Base-by-base conservation (phyloP, 2,329 filamentous ascomycete species). In the Aspergillus sp. region DNA sequence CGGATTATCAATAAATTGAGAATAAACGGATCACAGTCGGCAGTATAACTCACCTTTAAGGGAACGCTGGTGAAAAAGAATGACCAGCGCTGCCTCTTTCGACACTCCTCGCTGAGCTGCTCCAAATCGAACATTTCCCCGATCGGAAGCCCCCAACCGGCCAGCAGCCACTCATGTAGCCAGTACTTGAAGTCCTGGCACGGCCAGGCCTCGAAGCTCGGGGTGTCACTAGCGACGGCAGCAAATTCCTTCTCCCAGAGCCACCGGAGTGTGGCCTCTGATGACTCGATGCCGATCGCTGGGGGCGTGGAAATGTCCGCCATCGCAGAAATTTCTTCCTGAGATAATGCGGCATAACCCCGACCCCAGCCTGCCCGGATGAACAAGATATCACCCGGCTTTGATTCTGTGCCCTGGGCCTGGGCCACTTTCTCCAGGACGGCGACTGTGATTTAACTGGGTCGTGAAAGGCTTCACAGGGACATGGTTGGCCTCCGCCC, bases 91-190 rank as follows among this genome's bases (percentile, higher is more conserved):
- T 27, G 13, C 21, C 44, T 25, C 23, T 17, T 30, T 2, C 25
- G 47, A 27, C 47, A 50, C 25, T 50, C 47, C 15, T 19, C 23
- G n/a, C 47, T 50, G 27, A 50, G 25, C 47, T 17, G 47, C 47
- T 50, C 47, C 3, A 30, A 7, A 30, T 50, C 25, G 52, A 72
- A 65, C 47, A 71, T 47, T 60, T 73, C 70, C 8, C 70, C 70
- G 41, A 73, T 71, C 32, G 70, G 65, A 54, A 69, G 67, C 0
- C 70, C 70, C 70, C 70, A 73, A 1, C 70, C 70, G 13, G 65
- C 70, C 41, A 73, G 59, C n/a, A 72, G 54, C 25, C 68, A 68
- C 54, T 72, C 41, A 19, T 56, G 54, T 7, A 56, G 36, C 17
- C 27, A 56, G 27, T 48, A 50, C 3, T 30, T 27, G 15, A n/a